Evolutionary conservation across 208 protist species (phyloP), one percentile per base, ranked within the genome.

Genomic region (Leishmania major): DNA sequence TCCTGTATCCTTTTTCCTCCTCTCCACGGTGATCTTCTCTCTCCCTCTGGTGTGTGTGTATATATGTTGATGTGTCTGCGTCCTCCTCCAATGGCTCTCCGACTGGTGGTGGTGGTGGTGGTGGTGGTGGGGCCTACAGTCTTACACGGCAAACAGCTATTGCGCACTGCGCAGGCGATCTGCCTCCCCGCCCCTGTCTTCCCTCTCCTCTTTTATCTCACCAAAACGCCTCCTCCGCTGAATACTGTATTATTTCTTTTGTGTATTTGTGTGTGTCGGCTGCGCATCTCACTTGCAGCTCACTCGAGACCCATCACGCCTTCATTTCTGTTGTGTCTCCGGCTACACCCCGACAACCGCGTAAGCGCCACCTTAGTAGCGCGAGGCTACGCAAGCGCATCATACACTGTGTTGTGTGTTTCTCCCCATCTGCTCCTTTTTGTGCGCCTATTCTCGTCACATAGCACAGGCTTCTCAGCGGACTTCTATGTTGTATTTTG

Each of bases 121-220:
- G 43, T 0, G 10, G 43, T 7, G 45, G 8, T 4, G 1, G 40
- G 40, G 43, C 43, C 22, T 72, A n/a, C 1, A 6, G 1, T 22
- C 7, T 53, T 28, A 7, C 45, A 37, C 70, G 10, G 17, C 35
- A 49, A 22, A 17, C 43, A 53, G 31, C n/a, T 31, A 37, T 53
- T 10, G 25, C 51, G 45, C 45, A 74, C 25, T 19, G 37, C 17
- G 45, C 3, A 22, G 40, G 5, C 40, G 1, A 22, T 55, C 45
- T 45, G 28, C 28, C 25, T 72, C 55, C 15, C 31, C 35, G 77
- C 55, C 60, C 67, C 40, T 77, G 37, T 72, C 59, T 45, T 35
- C 7, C n/a, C 35, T 77, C 55, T 84, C 60, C 62, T 81, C 55
- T 77, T 71, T 45, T 51, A 43, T 45, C 17, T 60, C 49, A 43